A percentile compares a stretch with the other conserved stretches of the same genome.
Evolutionary conservation across 2,329 filamentous ascomycete species (phyloP).

Genomic region (Colletotrichum destructivum): DNA sequence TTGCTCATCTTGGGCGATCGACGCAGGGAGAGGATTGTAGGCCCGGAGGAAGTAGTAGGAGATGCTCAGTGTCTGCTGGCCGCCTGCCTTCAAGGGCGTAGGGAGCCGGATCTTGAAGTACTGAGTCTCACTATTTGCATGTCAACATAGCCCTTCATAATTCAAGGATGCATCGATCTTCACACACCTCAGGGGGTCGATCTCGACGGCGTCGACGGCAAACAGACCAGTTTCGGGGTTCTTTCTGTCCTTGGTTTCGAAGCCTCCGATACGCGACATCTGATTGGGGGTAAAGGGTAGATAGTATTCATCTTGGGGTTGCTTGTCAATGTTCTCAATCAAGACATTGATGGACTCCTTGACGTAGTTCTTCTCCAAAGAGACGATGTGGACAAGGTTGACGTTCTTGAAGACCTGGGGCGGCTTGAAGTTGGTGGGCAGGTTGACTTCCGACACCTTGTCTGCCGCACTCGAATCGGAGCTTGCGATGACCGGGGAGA

Average conservation of each 20-base stretch:
- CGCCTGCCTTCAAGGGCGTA: slow-evolving; percentile 79
- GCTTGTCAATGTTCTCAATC: slow-evolving; percentile 86
- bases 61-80: slow-evolving; percentile 89
- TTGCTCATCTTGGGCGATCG: slow-evolving; percentile 86
- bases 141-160: slow-evolving; percentile 1
- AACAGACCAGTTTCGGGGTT: slow-evolving; percentile 78
- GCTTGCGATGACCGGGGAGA: slow-evolving; percentile 62
- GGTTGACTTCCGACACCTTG: slow-evolving; percentile 68
- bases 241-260: slow-evolving; percentile 96
- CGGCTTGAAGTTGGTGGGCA: slow-evolving; percentile 81
- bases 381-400: slow-evolving; percentile 91
- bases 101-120: slow-evolving; percentile 90
- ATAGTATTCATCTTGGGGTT: slow-evolving; percentile 91
- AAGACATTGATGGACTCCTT: slow-evolving; percentile 95
- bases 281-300: slow-evolving; percentile 85
- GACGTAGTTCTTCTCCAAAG: slow-evolving; percentile 92
- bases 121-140: slow-evolving; percentile 72
- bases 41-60: slow-evolving; percentile 85
- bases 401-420: slow-evolving; percentile 94
- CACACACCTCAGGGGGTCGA: slow-evolving; percentile 71
- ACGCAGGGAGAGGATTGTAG: slow-evolving; percentile 84
- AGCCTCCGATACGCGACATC: slow-evolving; percentile 83
- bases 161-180: slow-evolving; percentile 8
- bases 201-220: slow-evolving; percentile 76
- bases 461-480: slow-evolving; percentile 54